Conservation (phyloP, 305 asterid species). For the Ilex paraguariensis region DNA sequence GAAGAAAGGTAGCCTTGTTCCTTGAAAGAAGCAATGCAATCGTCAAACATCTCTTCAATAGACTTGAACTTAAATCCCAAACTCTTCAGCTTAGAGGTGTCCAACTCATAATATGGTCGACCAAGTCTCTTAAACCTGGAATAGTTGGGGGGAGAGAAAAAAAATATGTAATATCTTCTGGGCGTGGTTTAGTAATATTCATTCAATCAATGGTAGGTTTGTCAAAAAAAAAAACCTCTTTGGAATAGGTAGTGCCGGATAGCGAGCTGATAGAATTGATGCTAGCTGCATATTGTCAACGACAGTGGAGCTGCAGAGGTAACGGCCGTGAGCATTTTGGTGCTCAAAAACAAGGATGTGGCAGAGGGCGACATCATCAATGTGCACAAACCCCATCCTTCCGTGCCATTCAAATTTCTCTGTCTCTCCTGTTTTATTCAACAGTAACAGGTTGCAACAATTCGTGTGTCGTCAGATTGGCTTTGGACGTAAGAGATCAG, state of each 20-base stretch:
- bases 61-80: constrained; percentile 65
- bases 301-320: constrained; percentile 67
- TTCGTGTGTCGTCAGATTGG: too few species aligned
- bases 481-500: too few species aligned
- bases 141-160: too few species aligned
- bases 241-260: too few species aligned
- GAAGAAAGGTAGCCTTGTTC: constrained; percentile 53
- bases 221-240: too few species aligned
- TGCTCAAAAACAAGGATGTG: constrained; percentile 71
- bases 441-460: too few species aligned
- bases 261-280: too few species aligned
- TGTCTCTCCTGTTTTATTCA: constrained; percentile 41
- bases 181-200: not conserved
- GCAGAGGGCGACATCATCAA: constrained; percentile 74
- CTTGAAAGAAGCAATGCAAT: constrained; percentile 51
- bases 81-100: constrained; percentile 45
- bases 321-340: constrained; percentile 54
- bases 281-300: constrained; percentile 52
- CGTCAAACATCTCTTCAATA: constrained; percentile 83
- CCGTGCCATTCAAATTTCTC: constrained; percentile 73
- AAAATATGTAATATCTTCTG: too few species aligned
- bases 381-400: constrained; percentile 89
- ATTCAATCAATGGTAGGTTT: not conserved
- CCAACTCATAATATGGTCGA: constrained; percentile 3
- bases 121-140: too few species aligned